These are phyloP conservation scores for Gautieria morchelliformis DNA, from an alignment of 768 basidiomycete species.

Conservation along the genomic window DNA sequence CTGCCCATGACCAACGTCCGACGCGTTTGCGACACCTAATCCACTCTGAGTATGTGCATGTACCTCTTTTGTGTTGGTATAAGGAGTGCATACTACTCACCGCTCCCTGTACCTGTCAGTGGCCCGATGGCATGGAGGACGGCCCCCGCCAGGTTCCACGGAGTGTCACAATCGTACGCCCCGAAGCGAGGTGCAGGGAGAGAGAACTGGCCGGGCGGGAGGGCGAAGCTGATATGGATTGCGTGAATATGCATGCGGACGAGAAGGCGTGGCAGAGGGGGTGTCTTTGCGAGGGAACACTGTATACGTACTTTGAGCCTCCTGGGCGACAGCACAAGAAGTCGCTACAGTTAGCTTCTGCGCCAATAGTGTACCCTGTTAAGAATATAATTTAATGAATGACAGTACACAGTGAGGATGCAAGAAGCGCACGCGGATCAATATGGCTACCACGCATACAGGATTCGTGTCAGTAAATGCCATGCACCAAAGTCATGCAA, in stretches of 20 bases:
- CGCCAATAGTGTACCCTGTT: constrained; percentile 15
- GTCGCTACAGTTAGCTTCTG: constrained; percentile 17
- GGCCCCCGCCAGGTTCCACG: constrained; percentile 16
- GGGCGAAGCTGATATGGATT: background rate
- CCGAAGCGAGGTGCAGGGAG: constrained; percentile 19
- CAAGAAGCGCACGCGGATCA: constrained; percentile 12
- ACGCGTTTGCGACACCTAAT: background rate
- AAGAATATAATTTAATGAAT: background rate
- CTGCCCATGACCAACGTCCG: background rate
- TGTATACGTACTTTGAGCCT: background rate
- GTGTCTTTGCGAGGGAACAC: background rate
- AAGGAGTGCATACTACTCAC: background rate
- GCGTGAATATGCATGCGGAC: background rate
- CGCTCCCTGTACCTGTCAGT: constrained; percentile 13
- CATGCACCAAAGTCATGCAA: background rate
- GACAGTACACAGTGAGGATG: background rate
- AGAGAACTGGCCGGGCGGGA: background rate
- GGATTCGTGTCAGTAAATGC: background rate
- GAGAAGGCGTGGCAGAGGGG: background rate
- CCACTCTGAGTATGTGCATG: no score
- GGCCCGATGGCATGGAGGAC: constrained; percentile 17
- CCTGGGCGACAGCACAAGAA: constrained; percentile 16
- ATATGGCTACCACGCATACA: constrained; percentile 11
- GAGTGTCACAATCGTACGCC: constrained; percentile 17
- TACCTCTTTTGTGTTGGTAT: no score